Evolutionary conservation across 1,284 basidiomycete genomes (phyloP).

Genomic region (Fomes fomentarius): DNA sequence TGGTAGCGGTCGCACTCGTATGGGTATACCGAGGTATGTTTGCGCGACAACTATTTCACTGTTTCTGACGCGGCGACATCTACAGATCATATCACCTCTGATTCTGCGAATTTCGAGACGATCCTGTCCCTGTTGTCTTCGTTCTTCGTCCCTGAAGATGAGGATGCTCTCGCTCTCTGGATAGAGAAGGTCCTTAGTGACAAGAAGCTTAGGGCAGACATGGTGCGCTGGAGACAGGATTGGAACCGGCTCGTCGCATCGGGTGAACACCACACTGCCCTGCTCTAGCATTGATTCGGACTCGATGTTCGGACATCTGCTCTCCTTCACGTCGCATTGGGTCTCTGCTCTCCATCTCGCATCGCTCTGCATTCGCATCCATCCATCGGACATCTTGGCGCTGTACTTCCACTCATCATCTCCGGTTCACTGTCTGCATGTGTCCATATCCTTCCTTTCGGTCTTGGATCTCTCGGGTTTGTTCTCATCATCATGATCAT

Average conservation of each 20-base stretch:
- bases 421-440: constrained; percentile 13
- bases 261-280: constrained; percentile 64
- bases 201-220: constrained; percentile 69
- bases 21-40: constrained; percentile 86
- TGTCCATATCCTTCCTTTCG: constrained; percentile 17
- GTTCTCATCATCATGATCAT: constrained; percentile 5
- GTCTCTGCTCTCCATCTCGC: constrained; percentile 1
- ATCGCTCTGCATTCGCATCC: constrained; percentile 8
- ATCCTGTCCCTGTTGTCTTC: constrained; percentile 87
- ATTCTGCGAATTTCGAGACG: constrained; percentile 87
- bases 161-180: constrained; percentile 82
- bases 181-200: constrained; percentile 74
- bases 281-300: constrained; percentile 51
- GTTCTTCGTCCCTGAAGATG: constrained; percentile 90
- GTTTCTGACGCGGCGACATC: constrained; percentile 1
- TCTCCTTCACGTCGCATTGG: constrained; percentile 9
- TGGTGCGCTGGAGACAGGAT: constrained; percentile 71
- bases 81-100: constrained; percentile 76
- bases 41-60: not conserved
- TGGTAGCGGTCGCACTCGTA: constrained; percentile 85
- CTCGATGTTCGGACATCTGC: constrained; percentile 22
- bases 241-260: constrained; percentile 72
- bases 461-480: constrained; percentile 7
- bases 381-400: constrained; percentile 11
- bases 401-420: constrained; percentile 11